Conservation (phyloP, 179 eudicot species). For the Sideroxylon spinosum region DNA sequence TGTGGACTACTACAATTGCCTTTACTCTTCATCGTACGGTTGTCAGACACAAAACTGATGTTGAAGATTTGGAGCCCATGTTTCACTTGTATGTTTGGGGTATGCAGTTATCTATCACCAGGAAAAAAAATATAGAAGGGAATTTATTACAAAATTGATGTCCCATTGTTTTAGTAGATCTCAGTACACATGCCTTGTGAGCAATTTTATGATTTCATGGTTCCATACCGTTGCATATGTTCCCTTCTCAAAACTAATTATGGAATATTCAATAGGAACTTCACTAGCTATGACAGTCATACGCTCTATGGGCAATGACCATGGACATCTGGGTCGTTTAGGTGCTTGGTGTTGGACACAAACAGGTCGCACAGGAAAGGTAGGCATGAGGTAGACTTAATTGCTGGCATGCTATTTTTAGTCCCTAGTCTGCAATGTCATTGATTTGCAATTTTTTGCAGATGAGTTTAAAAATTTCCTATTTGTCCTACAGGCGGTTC, state of each 20-base stretch:
- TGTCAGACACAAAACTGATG: constrained; percentile 94
- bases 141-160: not conserved
- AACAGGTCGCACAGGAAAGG: constrained; percentile 85
- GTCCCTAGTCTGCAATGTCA: not conserved
- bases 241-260: constrained; percentile 20
- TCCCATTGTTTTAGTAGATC: constrained; percentile 1
- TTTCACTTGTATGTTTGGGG: constrained; percentile 99
- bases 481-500: constrained; percentile 58
- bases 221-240: not conserved
- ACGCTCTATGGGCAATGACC: constrained; percentile 86
- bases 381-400: constrained; percentile 28
- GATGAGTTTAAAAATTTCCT: not conserved
- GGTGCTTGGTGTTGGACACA: constrained; percentile 95
- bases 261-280: constrained; percentile 52
- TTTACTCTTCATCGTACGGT: constrained; percentile 98
- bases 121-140: not conserved
- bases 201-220: constrained; percentile 3
- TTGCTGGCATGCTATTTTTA: too few relatives aligned
- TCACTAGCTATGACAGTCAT: constrained; percentile 81
- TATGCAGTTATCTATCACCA: constrained; percentile 29
- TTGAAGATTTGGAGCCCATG: constrained; percentile 92
- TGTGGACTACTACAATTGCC: constrained; percentile 96
- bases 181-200: not conserved
- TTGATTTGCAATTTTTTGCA: constrained; percentile 5
- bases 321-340: constrained; percentile 62